Conservation (phyloP, 1,139 yeast genomes). For the Eremothecium sinecaudum region DNA sequence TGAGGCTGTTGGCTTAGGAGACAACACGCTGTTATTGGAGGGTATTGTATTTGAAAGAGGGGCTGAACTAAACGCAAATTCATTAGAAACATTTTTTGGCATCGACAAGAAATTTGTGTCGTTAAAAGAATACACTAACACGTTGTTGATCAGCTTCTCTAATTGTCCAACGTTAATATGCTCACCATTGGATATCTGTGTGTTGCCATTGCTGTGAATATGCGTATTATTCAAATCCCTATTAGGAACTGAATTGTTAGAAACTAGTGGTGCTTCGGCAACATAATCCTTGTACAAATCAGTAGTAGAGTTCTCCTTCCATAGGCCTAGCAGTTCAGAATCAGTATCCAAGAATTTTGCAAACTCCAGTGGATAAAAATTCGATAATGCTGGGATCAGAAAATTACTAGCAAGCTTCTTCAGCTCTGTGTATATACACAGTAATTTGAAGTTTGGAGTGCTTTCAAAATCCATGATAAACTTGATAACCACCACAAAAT, state of each 20-base stretch:
- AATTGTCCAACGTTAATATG: constrained; percentile 17
- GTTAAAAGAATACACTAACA: constrained; percentile 27
- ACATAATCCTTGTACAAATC: background rate
- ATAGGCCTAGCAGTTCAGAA: background rate
- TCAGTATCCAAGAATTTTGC: constrained; percentile 12
- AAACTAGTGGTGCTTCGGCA: background rate
- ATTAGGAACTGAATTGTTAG: background rate
- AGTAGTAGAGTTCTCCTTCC: background rate
- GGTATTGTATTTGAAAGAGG: background rate
- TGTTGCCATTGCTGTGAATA: background rate
- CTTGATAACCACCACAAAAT: constrained; percentile 31
- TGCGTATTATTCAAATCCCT: background rate
- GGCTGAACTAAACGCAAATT: constrained; percentile 14
- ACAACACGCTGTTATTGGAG: background rate
- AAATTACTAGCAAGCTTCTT: constrained; percentile 23
- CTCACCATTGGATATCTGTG: background rate
- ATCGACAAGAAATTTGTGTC: constrained; percentile 28
- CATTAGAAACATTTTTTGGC: constrained; percentile 18
- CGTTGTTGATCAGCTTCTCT: constrained; percentile 25
- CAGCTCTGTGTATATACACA: constrained; percentile 27
- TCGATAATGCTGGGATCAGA: constrained; percentile 23
- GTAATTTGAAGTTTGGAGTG: constrained; percentile 29
- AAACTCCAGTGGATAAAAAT: constrained; percentile 18
- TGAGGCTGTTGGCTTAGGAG: constrained; percentile 16
- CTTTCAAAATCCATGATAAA: constrained; percentile 32